Percentiles rank a stretch among this genome's conserved stretches.
Evolutionary conservation across 495 filamentous ascomycete genomes (phyloP).

Genomic region (Hypomontagnella monticulosa): DNA sequence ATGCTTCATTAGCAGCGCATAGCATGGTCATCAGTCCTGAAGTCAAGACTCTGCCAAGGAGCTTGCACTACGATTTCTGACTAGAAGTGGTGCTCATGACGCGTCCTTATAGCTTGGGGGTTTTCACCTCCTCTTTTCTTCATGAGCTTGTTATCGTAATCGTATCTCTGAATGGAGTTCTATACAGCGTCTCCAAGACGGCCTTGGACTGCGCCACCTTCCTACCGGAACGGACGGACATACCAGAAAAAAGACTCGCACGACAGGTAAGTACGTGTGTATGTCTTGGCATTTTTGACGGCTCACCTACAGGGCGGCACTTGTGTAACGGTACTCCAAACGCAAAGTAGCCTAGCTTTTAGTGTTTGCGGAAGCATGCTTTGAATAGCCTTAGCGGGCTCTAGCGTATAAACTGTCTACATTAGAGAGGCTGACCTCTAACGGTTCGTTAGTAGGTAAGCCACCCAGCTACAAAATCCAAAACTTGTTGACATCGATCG

Average conservation of each 20-base stretch:
- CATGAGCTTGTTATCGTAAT: background rate
- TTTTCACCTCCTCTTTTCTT: background rate
- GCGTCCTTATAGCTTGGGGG: slow-evolving; percentile 16
- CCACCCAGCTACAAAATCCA: slow-evolving; percentile 15
- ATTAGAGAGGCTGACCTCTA: slow-evolving; percentile 2
- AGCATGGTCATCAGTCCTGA: slow-evolving; percentile 8
- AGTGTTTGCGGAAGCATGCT: too few species aligned
- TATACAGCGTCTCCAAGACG: background rate
- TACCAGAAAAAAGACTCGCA: slow-evolving; percentile 6
- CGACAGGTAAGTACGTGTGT: background rate
- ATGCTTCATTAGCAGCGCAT: background rate
- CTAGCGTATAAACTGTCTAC: slow-evolving; percentile 2
- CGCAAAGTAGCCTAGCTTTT: too few species aligned
- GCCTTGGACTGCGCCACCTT: slow-evolving; percentile 12
- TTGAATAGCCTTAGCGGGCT: too few species aligned
- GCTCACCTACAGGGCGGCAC: background rate
- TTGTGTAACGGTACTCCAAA: too few species aligned
- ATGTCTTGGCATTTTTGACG: background rate
- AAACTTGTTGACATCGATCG: slow-evolving; percentile 1
- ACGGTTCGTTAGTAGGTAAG: background rate
- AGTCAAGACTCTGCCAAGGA: slow-evolving; percentile 31
- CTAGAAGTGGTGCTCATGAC: slow-evolving; percentile 22
- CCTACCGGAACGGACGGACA: slow-evolving; percentile 1
- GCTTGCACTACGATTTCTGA: background rate
- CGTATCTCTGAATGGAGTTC: background rate